phyloP scores from a whole-genome alignment of 2,329 filamentous ascomycete species.

The Dryadomyces sulphureus region DNA sequence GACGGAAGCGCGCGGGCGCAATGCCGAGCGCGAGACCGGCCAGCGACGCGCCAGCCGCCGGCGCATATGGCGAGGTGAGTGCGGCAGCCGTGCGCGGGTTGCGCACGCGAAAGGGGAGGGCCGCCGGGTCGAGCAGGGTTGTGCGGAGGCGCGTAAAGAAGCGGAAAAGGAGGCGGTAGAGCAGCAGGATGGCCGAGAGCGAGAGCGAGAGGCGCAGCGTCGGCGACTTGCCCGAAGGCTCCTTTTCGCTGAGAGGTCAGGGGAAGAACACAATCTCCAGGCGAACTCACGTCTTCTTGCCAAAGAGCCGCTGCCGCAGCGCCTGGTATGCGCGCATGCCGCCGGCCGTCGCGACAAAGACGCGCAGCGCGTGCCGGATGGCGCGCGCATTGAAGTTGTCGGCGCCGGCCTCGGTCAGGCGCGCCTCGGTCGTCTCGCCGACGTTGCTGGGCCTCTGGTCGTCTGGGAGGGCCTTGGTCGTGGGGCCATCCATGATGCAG shows the following conservation, averaged over 20 bases:
- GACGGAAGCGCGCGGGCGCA: constrained; percentile 49
- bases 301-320: constrained; percentile 32
- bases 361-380: constrained; percentile 53
- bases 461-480: too few species aligned
- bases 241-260: constrained; percentile 20
- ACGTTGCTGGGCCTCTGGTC: too few species aligned
- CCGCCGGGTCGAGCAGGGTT: constrained; percentile 66
- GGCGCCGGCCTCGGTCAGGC: constrained; percentile 15
- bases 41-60: constrained; percentile 78
- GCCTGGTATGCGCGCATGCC: constrained; percentile 48
- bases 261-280: constrained; percentile 11
- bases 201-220: constrained; percentile 69
- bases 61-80: constrained; percentile 71
- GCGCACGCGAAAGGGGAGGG: constrained; percentile 63
- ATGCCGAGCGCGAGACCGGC: constrained; percentile 73
- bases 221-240: constrained; percentile 46
- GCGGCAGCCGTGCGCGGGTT: constrained; percentile 64
- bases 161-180: constrained; percentile 73
- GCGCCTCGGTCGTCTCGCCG: not conserved
- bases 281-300: constrained; percentile 8
- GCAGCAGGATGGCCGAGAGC: constrained; percentile 69
- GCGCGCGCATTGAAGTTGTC: constrained; percentile 59
- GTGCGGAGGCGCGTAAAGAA: constrained; percentile 71
- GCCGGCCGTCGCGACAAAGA: constrained; percentile 50
- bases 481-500: constrained; percentile 33